Evolutionary conservation across 192 early-diverging fungal species (phyloP).

Genomic region (Umbelopsis vinacea): DNA sequence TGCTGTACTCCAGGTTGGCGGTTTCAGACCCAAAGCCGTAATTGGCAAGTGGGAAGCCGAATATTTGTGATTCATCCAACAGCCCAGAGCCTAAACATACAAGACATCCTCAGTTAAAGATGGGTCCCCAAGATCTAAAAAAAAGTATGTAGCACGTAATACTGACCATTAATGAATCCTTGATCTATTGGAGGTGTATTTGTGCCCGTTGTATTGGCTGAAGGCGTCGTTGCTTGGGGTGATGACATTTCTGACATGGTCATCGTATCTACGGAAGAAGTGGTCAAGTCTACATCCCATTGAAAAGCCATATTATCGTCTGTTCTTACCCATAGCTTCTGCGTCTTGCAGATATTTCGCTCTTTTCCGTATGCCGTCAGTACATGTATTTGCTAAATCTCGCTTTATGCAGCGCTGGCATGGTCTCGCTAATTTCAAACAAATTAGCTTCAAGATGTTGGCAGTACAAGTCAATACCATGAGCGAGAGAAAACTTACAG

Average conservation of each 20-base stretch:
- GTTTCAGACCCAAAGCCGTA: constrained; percentile 87
- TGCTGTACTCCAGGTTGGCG: constrained; percentile 87
- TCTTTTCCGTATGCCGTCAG: constrained; percentile 86
- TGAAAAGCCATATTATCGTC: too few relatives aligned
- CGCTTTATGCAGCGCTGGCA: constrained; percentile 88
- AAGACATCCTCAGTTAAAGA: constrained; percentile 4
- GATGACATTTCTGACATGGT: constrained; percentile 18
- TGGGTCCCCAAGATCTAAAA: neutral
- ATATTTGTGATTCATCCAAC: constrained; percentile 31
- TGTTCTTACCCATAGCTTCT: constrained; percentile 44
- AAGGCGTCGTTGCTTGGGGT: constrained; percentile 17
- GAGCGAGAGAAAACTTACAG: constrained; percentile 46
- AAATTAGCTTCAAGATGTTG: neutral
- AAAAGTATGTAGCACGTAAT: constrained; percentile 6
- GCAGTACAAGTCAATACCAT: neutral
- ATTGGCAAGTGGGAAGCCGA: constrained; percentile 37
- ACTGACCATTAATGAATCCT: constrained; percentile 18
- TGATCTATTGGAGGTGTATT: constrained; percentile 9
- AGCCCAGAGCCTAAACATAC: constrained; percentile 18
- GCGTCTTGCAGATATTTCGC: constrained; percentile 88
- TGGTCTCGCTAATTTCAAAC: constrained; percentile 66
- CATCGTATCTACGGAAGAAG: neutral
- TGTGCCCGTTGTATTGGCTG: constrained; percentile 7
- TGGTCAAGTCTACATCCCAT: neutral
- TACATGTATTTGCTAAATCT: constrained; percentile 74